Conservation (phyloP, 257 asterid genomes). For the Coffea eugenioides region DNA sequence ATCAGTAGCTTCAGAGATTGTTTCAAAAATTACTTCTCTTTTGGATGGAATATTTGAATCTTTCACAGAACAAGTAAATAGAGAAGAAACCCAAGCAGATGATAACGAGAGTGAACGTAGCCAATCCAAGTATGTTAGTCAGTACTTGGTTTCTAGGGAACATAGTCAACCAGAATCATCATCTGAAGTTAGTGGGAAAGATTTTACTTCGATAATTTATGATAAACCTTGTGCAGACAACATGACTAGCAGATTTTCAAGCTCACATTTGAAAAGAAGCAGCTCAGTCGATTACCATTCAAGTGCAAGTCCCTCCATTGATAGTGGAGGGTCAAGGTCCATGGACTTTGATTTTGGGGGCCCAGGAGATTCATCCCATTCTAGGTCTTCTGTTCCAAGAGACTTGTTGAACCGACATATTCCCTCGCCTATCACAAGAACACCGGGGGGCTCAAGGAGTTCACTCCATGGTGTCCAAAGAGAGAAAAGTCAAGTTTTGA, state of each 20-base stretch:
- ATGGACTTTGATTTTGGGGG: conserved; percentile 47
- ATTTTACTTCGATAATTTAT: conserved; percentile 18
- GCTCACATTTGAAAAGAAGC: conserved; percentile 34
- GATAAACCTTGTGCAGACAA: conserved; percentile 18
- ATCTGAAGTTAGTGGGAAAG: conserved; percentile 46
- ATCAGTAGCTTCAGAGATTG: conserved; percentile 62
- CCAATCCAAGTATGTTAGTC: conserved; percentile 45
- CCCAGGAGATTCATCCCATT: conserved; percentile 43
- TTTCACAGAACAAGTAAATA: conserved; percentile 50
- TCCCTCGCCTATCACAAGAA: conserved; percentile 66
- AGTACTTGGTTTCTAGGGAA: conserved; percentile 36
- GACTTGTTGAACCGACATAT: conserved; percentile 56
- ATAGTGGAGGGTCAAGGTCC: conserved; percentile 44
- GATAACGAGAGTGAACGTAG: conserved; percentile 39
- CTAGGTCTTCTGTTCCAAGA: conserved; percentile 49
- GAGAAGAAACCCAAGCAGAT: conserved; percentile 41
- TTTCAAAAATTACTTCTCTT: conserved; percentile 56
- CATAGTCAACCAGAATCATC: conserved; percentile 51
- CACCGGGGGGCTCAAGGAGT: conserved; percentile 64
- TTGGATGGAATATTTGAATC: conserved; percentile 67
- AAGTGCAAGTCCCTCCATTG: conserved; percentile 30
- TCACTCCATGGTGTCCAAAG: conserved; percentile 49
- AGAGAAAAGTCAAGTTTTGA: conserved; percentile 55
- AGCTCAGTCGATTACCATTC: conserved; percentile 34
- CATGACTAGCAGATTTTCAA: conserved; percentile 27